These are phyloP conservation scores for Viridothelium virens DNA, from an alignment of 495 filamentous ascomycete species.

Conservation along the genomic window DNA sequence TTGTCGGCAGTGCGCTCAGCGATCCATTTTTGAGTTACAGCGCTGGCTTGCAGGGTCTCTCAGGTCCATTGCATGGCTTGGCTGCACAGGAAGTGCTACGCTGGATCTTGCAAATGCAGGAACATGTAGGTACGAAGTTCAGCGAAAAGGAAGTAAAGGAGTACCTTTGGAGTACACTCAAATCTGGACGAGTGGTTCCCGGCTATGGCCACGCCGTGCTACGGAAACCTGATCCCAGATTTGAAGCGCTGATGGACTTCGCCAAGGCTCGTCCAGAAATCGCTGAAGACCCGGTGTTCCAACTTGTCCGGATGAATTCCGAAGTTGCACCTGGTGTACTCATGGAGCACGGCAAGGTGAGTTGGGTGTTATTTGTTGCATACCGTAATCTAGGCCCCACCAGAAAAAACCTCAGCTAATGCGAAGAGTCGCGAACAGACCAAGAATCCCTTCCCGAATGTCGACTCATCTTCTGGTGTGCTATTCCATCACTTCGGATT, in stretches of 20 bases:
- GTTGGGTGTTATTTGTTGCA: conserved; percentile 5
- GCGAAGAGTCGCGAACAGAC: conserved; percentile 44
- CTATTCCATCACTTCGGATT: conserved; percentile 97
- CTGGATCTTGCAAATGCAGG: conserved; percentile 92
- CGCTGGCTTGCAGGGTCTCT: conserved; percentile 89
- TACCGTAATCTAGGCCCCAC: background rate
- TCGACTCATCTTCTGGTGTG: conserved; percentile 84
- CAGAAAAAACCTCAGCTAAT: background rate
- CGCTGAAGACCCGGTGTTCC: conserved; percentile 78
- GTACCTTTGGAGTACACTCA: conserved; percentile 89
- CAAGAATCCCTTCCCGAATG: conserved; percentile 97
- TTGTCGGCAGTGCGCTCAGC: conserved; percentile 90
- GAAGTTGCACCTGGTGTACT: conserved; percentile 78
- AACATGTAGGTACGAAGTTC: conserved; percentile 69
- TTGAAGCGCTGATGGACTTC: conserved; percentile 94
- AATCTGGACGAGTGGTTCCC: conserved; percentile 88
- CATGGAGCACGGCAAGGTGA: conserved; percentile 80
- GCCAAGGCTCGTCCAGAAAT: conserved; percentile 78
- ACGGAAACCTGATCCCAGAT: conserved; percentile 92
- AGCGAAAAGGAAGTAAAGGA: conserved; percentile 68
- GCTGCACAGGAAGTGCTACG: conserved; percentile 95
- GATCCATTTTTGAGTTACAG: conserved; percentile 95
- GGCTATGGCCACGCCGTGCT: conserved; percentile 98
- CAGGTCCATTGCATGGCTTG: conserved; percentile 88
- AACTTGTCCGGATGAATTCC: conserved; percentile 80